Percentiles rank a stretch among this genome's conserved stretches.
Conservation (phyloP, 2,329 filamentous ascomycete species). For the Botrytis tulipae region DNA sequence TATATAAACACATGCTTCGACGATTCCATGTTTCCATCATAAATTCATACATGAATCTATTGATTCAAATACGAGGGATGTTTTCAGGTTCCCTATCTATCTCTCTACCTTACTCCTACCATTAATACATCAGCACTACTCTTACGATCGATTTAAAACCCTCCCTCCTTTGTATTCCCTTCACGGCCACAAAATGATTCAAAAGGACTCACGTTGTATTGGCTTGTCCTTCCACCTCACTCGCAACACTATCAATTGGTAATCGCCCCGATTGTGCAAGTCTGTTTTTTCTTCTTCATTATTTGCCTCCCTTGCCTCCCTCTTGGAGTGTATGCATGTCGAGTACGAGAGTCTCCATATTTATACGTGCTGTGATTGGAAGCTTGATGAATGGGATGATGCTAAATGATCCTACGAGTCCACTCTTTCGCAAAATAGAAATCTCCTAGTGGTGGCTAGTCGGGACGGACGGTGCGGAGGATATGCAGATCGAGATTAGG, state of each 20-base stretch:
- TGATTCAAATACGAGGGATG: background rate
- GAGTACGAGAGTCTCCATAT: conserved; percentile 6
- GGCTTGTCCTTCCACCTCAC: background rate
- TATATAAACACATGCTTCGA: too few relatives aligned
- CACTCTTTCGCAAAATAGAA: background rate
- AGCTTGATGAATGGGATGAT: background rate
- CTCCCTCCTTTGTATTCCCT: background rate
- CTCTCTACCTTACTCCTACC: background rate
- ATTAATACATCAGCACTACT: background rate
- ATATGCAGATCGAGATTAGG: background rate
- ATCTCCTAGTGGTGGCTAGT: background rate
- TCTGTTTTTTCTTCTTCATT: background rate
- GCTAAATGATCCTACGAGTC: background rate
- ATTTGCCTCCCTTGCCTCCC: conserved; percentile 3
- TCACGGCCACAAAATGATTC: background rate
- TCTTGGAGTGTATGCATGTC: background rate
- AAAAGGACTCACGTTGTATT: background rate
- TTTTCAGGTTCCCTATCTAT: background rate
- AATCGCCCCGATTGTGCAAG: background rate
- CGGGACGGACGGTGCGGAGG: background rate
- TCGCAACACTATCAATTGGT: background rate
- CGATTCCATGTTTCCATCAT: background rate
- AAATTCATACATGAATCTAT: background rate
- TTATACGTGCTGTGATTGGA: background rate
- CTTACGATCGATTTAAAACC: background rate